Percentiles rank a stretch among this genome's conserved stretches.
Evolutionary conservation across 2,329 filamentous ascomycete genomes (phyloP).

Genomic region (Sporothrix euskadiensis): DNA sequence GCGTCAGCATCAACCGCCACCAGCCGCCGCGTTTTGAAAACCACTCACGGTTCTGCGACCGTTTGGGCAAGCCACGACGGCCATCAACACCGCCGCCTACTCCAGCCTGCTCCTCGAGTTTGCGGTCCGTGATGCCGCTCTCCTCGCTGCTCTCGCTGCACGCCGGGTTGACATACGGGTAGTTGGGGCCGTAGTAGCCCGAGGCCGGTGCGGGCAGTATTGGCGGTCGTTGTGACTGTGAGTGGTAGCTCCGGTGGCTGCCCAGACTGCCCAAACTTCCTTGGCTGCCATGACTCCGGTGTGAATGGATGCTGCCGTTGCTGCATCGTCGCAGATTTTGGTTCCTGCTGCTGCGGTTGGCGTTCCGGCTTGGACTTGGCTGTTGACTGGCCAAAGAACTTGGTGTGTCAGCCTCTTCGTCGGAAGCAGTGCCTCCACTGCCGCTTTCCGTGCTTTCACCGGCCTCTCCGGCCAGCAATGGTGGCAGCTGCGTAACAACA

Average conservation of each 20-base stretch:
- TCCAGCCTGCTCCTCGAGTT: not conserved
- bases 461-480: conserved; percentile 2
- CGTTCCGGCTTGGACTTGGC: not conserved
- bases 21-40: conserved; percentile 38
- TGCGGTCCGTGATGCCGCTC: conserved; percentile 21
- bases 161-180: conserved; percentile 21
- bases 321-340: not conserved
- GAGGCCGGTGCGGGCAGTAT: not conserved
- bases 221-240: not conserved
- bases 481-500: conserved; percentile 34
- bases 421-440: not conserved
- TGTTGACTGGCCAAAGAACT: not conserved
- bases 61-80: not conserved
- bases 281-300: conserved; percentile 1
- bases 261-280: not conserved
- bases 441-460: not conserved
- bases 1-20: conserved; percentile 39
- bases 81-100: not conserved
- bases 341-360: not conserved
- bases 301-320: not conserved
- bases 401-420: conserved; percentile 14
- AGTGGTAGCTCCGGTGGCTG: not conserved
- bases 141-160: conserved; percentile 30
- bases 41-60: conserved; percentile 30
- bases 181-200: conserved; percentile 12